phyloP scores from a whole-genome alignment of 2,329 filamentous ascomycete genomes.

The Cladophialophora bantiana region DNA sequence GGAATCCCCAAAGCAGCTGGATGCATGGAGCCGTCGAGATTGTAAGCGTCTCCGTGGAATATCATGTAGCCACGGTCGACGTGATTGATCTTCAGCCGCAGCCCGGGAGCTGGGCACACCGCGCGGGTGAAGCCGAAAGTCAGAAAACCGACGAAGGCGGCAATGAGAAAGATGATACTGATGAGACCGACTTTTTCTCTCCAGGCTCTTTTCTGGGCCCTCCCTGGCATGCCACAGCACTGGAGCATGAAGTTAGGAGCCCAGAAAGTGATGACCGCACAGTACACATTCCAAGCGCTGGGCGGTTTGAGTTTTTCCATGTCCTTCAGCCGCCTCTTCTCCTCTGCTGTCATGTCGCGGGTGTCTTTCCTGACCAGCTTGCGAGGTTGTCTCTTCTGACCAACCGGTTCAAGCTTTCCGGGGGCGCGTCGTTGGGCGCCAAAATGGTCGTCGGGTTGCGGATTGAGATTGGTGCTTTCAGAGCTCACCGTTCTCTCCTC shows the following conservation, averaged over 20 bases:
- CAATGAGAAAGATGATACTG: conserved; percentile 89
- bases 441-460: conserved; percentile 45
- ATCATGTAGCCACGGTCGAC: conserved; percentile 89
- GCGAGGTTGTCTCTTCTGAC: conserved; percentile 53
- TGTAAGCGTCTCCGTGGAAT: conserved; percentile 90
- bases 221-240: conserved; percentile 84
- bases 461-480: conserved; percentile 66
- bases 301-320: conserved; percentile 74
- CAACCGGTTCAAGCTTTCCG: conserved; percentile 37
- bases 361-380: conserved; percentile 71
- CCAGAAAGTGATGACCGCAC: conserved; percentile 93
- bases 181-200: conserved; percentile 97
- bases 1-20: conserved; percentile 81
- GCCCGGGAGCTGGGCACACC: conserved; percentile 77
- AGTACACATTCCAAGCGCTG: conserved; percentile 95
- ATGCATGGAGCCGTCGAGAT: conserved; percentile 78
- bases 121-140: conserved; percentile 94
- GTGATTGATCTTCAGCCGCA: conserved; percentile 80
- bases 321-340: conserved; percentile 65
- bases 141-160: conserved; percentile 87
- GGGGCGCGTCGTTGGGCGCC: conserved; percentile 44
- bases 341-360: conserved; percentile 65
- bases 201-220: conserved; percentile 91
- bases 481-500: conserved; percentile 64
- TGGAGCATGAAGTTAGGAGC: conserved; percentile 81